Base-by-base conservation (phyloP, 768 basidiomycete genomes). In the Hypholoma sublateritium region DNA sequence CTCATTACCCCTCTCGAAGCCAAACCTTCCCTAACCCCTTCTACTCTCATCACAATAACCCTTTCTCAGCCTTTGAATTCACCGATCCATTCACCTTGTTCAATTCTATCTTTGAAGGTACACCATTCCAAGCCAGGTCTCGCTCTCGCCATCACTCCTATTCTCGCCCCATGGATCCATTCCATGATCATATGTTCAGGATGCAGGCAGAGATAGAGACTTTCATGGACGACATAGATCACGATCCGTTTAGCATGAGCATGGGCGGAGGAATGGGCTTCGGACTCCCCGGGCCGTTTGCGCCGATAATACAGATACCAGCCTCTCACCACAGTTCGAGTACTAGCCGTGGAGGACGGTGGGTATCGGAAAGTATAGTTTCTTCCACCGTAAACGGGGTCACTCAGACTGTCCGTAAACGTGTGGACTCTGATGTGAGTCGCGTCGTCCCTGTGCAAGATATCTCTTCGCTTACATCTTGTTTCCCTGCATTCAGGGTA, bases 21-120 rank as follows among this genome's bases (percentile, higher is more conserved):
- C 64, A 70, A 46, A 70, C 72, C 42, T 80, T 78, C 70, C 60
- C 70, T 24, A 72, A 77, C 37, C 76, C 80, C 3, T 78, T 81
- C 65, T 79, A 76, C 65, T 62, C 65, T 39, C 65, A 62, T 48
- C 67, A 58, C 52, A 65, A 64, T 44, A 64, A 66, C 32, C 67
- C 61, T 12, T 76, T 74, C 59, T 63, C 69, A 4, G 52, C 65
- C 12, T 82, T 80, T 61, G 69, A 66, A 41, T 90, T 91, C 71
- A 86, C 84, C 1, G 89, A 92, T 66, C 90, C 90, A 1, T 91
- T 91, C 66, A 73, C 79, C 19, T 72, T 93, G 35, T 93, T 93
- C 71, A 78, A 90, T 59, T 77, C 82, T 3, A 83, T 91, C 55
- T 91, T 93, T 57, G 81, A 83, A 17, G 76, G 76, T 21, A 64